Conservation (phyloP, 768 basidiomycete species). For the Russula vinacea region DNA sequence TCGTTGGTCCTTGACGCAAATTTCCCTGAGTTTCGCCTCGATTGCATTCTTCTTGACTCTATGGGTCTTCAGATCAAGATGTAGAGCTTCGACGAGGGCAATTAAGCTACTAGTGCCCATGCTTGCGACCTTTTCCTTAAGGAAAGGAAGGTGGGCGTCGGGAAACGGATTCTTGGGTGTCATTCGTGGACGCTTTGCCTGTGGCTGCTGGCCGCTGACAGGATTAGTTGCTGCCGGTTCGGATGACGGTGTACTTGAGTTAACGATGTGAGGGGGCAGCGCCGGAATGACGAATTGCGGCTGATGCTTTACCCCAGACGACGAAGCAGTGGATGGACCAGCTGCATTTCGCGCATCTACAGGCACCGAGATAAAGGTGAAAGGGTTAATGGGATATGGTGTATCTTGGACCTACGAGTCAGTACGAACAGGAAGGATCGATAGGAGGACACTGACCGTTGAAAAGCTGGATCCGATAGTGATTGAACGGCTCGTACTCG, state of each 20-base stretch:
- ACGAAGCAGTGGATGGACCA: slow-evolving; percentile 31
- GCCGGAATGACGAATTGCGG: slow-evolving; percentile 46
- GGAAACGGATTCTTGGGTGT: slow-evolving; percentile 63
- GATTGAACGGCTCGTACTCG: slow-evolving; percentile 64
- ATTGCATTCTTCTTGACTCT: slow-evolving; percentile 83
- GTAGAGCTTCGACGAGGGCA: slow-evolving; percentile 68
- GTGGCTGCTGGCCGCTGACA: slow-evolving; percentile 27
- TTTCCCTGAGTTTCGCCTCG: slow-evolving; percentile 74
- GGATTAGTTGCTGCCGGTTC: slow-evolving; percentile 27
- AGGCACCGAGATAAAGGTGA: slow-evolving; percentile 60
- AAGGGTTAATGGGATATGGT: slow-evolving; percentile 71
- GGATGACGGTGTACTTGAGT: slow-evolving; percentile 19
- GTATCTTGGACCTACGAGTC: slow-evolving; percentile 48
- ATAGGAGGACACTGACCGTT: slow-evolving; percentile 58
- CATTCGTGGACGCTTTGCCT: slow-evolving; percentile 30
- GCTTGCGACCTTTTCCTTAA: slow-evolving; percentile 60
- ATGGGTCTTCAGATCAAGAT: slow-evolving; percentile 62
- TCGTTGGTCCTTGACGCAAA: slow-evolving; percentile 68
- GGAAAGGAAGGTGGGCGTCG: slow-evolving; percentile 54
- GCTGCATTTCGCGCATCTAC: slow-evolving; percentile 41
- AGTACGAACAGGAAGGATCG: not conserved
- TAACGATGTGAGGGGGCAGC: slow-evolving; percentile 32
- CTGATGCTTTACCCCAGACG: slow-evolving; percentile 30
- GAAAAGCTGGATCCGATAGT: slow-evolving; percentile 75
- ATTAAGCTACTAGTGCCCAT: slow-evolving; percentile 61